Evolutionary conservation across 2,329 filamentous ascomycete species (phyloP), one percentile per base, ranked within the genome.

Genomic region (Alternaria sp.): DNA sequence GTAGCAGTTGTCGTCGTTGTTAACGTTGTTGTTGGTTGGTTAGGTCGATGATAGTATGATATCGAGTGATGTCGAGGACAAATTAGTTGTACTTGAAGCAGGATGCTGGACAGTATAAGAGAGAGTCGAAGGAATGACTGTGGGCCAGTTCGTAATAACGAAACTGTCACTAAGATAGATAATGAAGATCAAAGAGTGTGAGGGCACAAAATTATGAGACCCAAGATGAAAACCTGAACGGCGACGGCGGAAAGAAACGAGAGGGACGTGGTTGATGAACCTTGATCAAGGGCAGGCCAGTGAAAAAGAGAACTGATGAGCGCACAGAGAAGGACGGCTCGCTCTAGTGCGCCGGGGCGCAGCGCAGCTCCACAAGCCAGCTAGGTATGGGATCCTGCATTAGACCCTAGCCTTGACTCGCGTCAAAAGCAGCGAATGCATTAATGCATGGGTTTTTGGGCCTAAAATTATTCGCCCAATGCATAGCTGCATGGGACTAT

Each of bases 261-360:
- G 74, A 77, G 74, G 72, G 75, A 77, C 70, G 74, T 77, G 75
- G 78, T 79, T 79, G 77, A 79, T 79, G 78, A 80, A 80, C 76
- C 76, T 72, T 67, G 70, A 70, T 72, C 70, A 69, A 78, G 71
- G 75, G 73, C 55, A 73, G 76, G 72, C 62, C 76, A 74, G 69
- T 74, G 73, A 77, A 80, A 76, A 67, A 79, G 78, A 78, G 59
- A 75, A 79, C 79, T 77, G 78, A 80, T 78, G 76, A 74, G 76
- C 75, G 77, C 75, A 76, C 71, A 78, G 74, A 71, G 66, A 64
- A 63, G 68, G 71, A 70, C 69, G 71, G 74, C 67, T 73, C 75
- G 72, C 73, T 76, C 75, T 77, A 78, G 76, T 77, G 76, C 67
- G 62, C 57, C 62, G 73, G 74, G 74, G 77, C 77, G 76, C 77